Evolutionary conservation across 768 basidiomycete genomes (phyloP), one percentile per base, ranked within the genome.

Genomic region (Mycena galopus): DNA sequence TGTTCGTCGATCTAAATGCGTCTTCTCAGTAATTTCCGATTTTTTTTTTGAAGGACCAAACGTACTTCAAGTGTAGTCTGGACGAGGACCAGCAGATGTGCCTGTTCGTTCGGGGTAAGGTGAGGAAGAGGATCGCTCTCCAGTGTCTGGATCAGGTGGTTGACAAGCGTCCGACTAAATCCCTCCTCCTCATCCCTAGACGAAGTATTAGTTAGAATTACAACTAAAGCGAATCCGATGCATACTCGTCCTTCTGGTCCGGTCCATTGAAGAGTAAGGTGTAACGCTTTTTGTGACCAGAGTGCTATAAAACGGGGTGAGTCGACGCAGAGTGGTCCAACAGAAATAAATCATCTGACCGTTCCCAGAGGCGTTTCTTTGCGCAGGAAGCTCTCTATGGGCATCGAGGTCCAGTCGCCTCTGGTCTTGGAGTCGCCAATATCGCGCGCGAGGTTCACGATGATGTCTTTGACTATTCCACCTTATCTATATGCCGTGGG

Each of bases 61-160:
- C 29, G n/a, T 57, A 93, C 96, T 87, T 97, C 94, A 19, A 96
- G 82, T 0, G 95, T 93, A 9, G 96, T 93, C 81, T 97, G 94
- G 62, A 97, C 92, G 10, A 98, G 86, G 4, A 94, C 93, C 7
- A 93, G 85, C 10, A 99, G 86, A 75, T 96, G 93, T 0, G 94
- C 92, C 63, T 94, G 92, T 79, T 99, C 97, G 76, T 93, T 92
- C 3, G 87, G 84, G 1, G 92, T 92, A 19, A 98, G 84, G 71
- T 93, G 91, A 0, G 94, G 90, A 29, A 95, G 80, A 4, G 92
- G 89, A 12, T 85, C 79, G 11, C 84, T 82, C 79, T 96, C 92
- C 23, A 98, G 82, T 17, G 84, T 85, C 10, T 90, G 86, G 32
- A 96, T 84, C 7, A 98, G 84, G 2, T 87, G 84, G 25, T 84